A percentile compares a stretch with the other conserved stretches of the same genome.
Conservation (phyloP, 441 rosid species). For the Codiaeum variegatum region DNA sequence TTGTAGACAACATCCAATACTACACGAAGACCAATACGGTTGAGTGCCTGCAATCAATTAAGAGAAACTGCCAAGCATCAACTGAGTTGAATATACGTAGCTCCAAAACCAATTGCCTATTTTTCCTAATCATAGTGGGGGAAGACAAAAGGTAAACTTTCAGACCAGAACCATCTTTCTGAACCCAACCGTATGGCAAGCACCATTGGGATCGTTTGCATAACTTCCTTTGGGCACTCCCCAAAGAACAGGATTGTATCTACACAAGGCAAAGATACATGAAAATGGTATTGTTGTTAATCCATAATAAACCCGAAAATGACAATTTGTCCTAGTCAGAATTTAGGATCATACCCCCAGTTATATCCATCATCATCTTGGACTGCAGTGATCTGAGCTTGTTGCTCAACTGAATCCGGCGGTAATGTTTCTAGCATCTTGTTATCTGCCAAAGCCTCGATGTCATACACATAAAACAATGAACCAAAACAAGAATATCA, state of each 20-base stretch:
- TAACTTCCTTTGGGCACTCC: conserved; percentile 99
- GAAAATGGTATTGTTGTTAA: conserved; percentile 17
- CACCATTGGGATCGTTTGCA: conserved; percentile 74
- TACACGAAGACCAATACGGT: conserved; percentile 59
- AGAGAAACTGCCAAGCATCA: conserved; percentile 8
- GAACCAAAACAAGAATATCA: conserved; percentile 5
- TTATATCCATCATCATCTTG: conserved; percentile 85
- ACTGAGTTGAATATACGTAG: neutral
- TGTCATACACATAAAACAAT: conserved; percentile 22
- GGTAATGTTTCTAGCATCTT: conserved; percentile 59
- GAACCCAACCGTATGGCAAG: conserved; percentile 71
- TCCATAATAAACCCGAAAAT: conserved; percentile 18
- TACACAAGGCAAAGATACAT: conserved; percentile 30
- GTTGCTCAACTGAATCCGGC: conserved; percentile 84
- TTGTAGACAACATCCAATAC: conserved; percentile 95
- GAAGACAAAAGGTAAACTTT: neutral
- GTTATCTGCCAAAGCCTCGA: conserved; percentile 51
- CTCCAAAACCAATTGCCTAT: conserved; percentile 16
- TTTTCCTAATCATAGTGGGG: conserved; percentile 6
- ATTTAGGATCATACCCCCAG: conserved; percentile 76
- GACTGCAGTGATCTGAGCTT: conserved; percentile 62
- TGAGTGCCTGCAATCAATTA: conserved; percentile 54
- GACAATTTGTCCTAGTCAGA: conserved; percentile 10
- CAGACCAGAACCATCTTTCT: conserved; percentile 95
- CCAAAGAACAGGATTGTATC: conserved; percentile 97